Conservation (phyloP, 2,329 filamentous ascomycete species). For the Chalara sp. region DNA sequence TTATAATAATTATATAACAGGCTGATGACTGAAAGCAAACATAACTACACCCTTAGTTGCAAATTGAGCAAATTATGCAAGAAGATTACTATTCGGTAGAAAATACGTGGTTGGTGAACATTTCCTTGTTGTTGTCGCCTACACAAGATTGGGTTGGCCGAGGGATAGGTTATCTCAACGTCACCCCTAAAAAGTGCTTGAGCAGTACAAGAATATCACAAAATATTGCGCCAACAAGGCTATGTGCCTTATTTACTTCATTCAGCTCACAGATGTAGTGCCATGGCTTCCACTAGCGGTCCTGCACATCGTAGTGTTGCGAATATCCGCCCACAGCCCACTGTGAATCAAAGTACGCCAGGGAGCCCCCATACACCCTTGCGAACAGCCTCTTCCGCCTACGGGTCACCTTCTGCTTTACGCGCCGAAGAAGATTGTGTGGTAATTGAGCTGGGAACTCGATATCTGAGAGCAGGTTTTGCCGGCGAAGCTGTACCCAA, state of each 20-base stretch:
- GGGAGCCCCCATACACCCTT: conserved; percentile 54
- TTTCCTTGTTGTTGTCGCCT: too few relatives aligned
- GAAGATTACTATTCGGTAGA: too few relatives aligned
- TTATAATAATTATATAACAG: background rate
- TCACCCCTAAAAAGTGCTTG: too few relatives aligned
- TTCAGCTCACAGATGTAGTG: conserved; percentile 8
- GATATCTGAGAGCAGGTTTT: conserved; percentile 76
- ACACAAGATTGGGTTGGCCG: too few relatives aligned
- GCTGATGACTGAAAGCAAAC: too few relatives aligned
- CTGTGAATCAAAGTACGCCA: conserved; percentile 22
- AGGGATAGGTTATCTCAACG: too few relatives aligned
- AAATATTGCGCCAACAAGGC: too few relatives aligned
- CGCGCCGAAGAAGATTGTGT: conserved; percentile 77
- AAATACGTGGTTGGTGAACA: too few relatives aligned
- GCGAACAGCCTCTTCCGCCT: conserved; percentile 44
- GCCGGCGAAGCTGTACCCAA: conserved; percentile 78
- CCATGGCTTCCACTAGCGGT: conserved; percentile 22
- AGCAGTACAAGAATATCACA: too few relatives aligned
- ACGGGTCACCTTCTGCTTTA: conserved; percentile 54
- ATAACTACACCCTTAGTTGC: too few relatives aligned
- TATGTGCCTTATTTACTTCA: too few relatives aligned
- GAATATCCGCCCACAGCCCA: conserved; percentile 39
- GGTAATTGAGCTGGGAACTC: conserved; percentile 75
- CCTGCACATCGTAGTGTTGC: conserved; percentile 53
- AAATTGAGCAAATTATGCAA: too few relatives aligned